Conservation (phyloP, 768 basidiomycete genomes). For the Termitomyces sp. region DNA sequence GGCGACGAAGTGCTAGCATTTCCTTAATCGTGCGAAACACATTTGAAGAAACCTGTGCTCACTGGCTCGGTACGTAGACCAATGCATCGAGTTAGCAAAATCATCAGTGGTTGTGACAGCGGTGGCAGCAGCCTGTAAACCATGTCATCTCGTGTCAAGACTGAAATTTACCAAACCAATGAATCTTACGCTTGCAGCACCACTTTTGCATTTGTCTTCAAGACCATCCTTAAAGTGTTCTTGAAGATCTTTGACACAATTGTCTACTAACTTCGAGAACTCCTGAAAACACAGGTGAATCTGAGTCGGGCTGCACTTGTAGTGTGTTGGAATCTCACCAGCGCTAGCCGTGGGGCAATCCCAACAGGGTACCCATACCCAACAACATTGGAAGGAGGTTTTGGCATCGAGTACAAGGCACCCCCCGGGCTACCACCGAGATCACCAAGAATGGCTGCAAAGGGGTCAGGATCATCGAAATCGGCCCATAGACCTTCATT, state of each 20-base stretch:
- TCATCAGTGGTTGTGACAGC: conserved; percentile 44
- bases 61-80: conserved; percentile 57
- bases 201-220: conserved; percentile 51
- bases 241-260: conserved; percentile 42
- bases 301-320: background rate
- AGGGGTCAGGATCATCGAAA: conserved; percentile 21
- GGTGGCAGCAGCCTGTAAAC: conserved; percentile 30
- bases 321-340: conserved; percentile 17
- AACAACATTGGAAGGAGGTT: conserved; percentile 35
- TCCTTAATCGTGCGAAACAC: background rate
- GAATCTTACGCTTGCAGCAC: conserved; percentile 42
- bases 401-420: conserved; percentile 29
- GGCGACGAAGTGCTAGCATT: conserved; percentile 41
- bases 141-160: background rate
- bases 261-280: conserved; percentile 39
- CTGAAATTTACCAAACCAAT: background rate
- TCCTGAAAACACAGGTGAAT: conserved; percentile 22
- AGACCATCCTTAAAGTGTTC: conserved; percentile 46
- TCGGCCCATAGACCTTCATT: conserved; percentile 10
- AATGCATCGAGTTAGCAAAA: conserved; percentile 52
- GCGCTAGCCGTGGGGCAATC: conserved; percentile 38
- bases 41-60: conserved; percentile 14
- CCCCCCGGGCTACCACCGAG: conserved; percentile 18
- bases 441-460: conserved; percentile 26
- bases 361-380: conserved; percentile 36